Evolutionary conservation across 2,329 filamentous ascomycete species (phyloP).

Genomic region (Calonectria pteridis): DNA sequence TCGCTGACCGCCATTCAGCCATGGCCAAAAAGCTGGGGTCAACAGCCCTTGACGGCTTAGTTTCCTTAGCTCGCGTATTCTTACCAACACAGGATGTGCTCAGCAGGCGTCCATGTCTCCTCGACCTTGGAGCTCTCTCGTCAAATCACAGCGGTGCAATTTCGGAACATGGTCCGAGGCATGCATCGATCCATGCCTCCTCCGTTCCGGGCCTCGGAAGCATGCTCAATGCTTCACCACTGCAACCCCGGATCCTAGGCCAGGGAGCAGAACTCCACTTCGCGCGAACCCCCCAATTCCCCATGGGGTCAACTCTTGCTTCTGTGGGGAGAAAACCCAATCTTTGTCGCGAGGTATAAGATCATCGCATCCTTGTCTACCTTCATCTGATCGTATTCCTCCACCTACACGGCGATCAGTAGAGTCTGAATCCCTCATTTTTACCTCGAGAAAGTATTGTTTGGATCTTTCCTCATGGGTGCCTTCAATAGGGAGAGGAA

Average conservation of each 20-base stretch:
- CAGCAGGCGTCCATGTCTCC: neutral
- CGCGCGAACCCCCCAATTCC: neutral
- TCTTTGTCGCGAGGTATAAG: neutral
- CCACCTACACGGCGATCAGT: no score
- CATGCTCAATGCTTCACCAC: neutral
- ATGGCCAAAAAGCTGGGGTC: neutral
- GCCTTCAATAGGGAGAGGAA: neutral
- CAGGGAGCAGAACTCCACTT: neutral
- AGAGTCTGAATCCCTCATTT: neutral
- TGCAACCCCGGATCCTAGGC: neutral
- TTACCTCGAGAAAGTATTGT: no score
- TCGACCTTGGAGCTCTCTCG: no score
- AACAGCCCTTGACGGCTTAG: neutral
- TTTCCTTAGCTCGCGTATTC: neutral
- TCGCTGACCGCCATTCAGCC: no score
- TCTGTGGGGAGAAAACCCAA: neutral
- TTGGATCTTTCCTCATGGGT: neutral
- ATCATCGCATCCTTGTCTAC: neutral
- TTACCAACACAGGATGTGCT: neutral
- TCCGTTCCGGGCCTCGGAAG: conserved; percentile 3
- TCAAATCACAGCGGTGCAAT: neutral
- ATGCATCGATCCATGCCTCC: neutral
- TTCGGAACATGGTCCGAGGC: neutral
- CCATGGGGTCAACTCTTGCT: neutral
- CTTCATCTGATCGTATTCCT: neutral